Evolutionary conservation across 1,284 basidiomycete genomes (phyloP).

Genomic region (Leccinum pachyderme): DNA sequence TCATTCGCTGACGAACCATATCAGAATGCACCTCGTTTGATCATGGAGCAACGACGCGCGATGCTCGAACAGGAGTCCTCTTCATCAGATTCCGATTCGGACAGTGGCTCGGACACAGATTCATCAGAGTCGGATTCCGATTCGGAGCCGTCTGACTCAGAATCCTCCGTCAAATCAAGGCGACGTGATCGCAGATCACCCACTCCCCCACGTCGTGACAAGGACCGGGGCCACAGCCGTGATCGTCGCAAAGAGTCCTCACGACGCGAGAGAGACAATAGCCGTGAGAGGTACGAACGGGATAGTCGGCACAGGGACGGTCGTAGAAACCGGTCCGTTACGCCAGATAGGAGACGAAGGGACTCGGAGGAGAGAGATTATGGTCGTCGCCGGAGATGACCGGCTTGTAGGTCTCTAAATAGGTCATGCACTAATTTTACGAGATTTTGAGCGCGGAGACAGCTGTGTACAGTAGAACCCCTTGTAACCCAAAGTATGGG

Average conservation of each 20-base stretch:
- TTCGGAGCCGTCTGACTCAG: constrained; percentile 37
- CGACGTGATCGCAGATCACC: constrained; percentile 33
- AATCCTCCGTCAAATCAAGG: constrained; percentile 38
- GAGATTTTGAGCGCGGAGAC: no score
- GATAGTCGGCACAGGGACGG: constrained; percentile 15
- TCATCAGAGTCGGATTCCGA: constrained; percentile 45
- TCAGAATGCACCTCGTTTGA: constrained; percentile 85
- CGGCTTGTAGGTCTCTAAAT: background rate
- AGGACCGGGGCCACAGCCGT: constrained; percentile 17
- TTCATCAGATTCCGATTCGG: constrained; percentile 51
- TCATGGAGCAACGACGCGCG: constrained; percentile 90
- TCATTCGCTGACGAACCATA: constrained; percentile 1
- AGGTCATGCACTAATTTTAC: background rate
- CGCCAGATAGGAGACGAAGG: constrained; percentile 22
- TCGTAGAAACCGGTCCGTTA: constrained; percentile 27
- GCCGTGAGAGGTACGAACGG: constrained; percentile 18
- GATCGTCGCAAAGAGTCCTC: constrained; percentile 14
- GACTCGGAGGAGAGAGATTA: constrained; percentile 25
- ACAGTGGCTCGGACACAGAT: constrained; percentile 36
- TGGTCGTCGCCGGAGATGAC: constrained; percentile 22
- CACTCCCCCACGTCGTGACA: constrained; percentile 35
- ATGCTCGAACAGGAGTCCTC: constrained; percentile 75
- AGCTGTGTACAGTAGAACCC: no score
- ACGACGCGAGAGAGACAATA: constrained; percentile 16
- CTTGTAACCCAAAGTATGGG: no score